phyloP scores from a whole-genome alignment of 345 rosid genomes.

The Syzygium aromaticum region DNA sequence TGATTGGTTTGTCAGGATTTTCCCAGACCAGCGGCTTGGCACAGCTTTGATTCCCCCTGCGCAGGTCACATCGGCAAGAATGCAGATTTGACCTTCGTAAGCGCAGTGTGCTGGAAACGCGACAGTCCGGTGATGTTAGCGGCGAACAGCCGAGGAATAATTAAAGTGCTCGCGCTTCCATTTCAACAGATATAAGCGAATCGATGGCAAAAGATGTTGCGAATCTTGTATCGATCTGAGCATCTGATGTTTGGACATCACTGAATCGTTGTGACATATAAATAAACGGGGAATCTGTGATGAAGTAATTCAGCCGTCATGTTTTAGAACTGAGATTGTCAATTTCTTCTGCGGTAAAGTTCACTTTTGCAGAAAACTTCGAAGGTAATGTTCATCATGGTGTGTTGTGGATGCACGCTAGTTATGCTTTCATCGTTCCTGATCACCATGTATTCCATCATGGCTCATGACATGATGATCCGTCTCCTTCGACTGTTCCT shows the following conservation, averaged over 20 bases:
- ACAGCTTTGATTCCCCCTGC: conserved; percentile 38
- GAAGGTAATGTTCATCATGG: neutral
- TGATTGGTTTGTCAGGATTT: conserved; percentile 30
- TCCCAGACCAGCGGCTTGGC: conserved; percentile 36
- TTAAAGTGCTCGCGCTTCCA: conserved; percentile 32
- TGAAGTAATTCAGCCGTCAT: neutral
- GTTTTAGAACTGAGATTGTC: neutral
- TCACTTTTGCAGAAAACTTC: neutral
- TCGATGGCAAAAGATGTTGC: neutral
- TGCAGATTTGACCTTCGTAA: conserved; percentile 33
- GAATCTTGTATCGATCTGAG: neutral
- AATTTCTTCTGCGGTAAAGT: neutral
- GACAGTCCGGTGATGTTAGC: conserved; percentile 46
- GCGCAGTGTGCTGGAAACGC: conserved; percentile 63
- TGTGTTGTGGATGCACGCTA: no score
- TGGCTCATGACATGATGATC: no score
- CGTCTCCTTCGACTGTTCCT: neutral
- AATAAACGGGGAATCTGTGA: neutral
- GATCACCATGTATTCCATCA: no score
- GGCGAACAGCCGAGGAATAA: conserved; percentile 54
- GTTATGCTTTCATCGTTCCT: no score
- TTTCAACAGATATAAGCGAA: neutral
- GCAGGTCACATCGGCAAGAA: conserved; percentile 23
- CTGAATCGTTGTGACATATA: neutral
- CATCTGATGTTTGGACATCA: neutral